Evolutionary conservation across 192 early-diverging fungal genomes (phyloP), one percentile per base, ranked within the genome.

Genomic region (Fimicolochytrium jonesii): DNA sequence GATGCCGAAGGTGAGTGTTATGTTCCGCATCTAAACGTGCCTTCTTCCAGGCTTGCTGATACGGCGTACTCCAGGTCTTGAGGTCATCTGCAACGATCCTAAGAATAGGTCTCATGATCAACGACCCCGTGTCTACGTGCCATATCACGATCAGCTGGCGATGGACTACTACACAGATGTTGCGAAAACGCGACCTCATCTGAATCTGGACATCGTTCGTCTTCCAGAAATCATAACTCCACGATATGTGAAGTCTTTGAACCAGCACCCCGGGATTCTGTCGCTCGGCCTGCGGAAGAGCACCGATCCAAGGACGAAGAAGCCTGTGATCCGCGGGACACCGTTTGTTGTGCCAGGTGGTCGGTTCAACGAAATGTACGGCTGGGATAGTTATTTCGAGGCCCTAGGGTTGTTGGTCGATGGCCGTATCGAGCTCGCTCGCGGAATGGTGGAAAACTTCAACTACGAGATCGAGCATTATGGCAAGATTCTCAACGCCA

Each of bases 331-430:
- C 31, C 59, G 73, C 22, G 76, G 79, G 1, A 85, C 93, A 20
- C 92, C 93, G 0, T 99, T 99, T 68, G 91, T 96, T 15, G 95
- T 99, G 0, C 97, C 95, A 0, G 97, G 97, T 13, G 97, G 97
- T 17, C 85, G 97, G 9, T 99, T 98, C 78, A 99, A 98, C 70
- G 97, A 99, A 74, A 95, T 94, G 88, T 99, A 99, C 71, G 95
- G 94, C 0, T 99, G 97, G 97, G 97, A 99, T 71, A 64, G 56
- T 20, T 95, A 95, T 71, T 97, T 97, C 78, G 93, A 94, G 67
- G 79, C 89, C 0, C 73, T 97, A 3, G 97, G 94, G 6, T 70
- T 99, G 33, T 64, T 94, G 31, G 78, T 86, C 10, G 94, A 99
- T 74, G 89, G 87, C 11, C 87, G 92, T 22, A 56, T 88, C 11